Evolutionary conservation across 108 stramenopile genomes (phyloP), one percentile per base, ranked within the genome.

Genomic region (Nitzschia putrida): DNA sequence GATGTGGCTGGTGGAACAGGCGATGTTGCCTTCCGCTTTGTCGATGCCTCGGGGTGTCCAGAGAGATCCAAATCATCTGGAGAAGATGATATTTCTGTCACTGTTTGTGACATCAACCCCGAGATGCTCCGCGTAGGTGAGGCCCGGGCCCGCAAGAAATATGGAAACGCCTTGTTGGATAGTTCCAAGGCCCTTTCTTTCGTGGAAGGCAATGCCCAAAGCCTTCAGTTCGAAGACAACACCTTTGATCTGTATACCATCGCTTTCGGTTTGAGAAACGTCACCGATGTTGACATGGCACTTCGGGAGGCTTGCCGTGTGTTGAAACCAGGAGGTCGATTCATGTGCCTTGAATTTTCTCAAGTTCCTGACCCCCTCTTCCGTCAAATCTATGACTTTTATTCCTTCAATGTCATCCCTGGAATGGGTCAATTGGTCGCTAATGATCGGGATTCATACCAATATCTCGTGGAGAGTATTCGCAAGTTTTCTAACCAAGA

Each of bases 401-500:
- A 97, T 72, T 95, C 93, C 7, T 97, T 97, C 69, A 64, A 96
- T 64, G 94, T 97, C 12, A 98, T 99, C 52, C 98, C 98, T 2
- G 73, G 76, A 9, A 73, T 99, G 57, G 97, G 97, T 9, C 82
- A 98, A 73, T 55, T 85, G 40, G 85, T 99, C 0, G 96, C 97
- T n/a, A 86, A 92, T 57, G 97, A 99, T 80, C 78, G 90, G 8
- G 87, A 79, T 23, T 92, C 97, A 3, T 99, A 99, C 78, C 97
- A 98, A 71, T 99, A 99, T 74, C 78, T 99, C n/a, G 98, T 99
- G 49, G 98, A 99, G 70, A 95, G 94, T 68, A 99, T 99, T 61
- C 86, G 98, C 2, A 91, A 95, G 64, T 98, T 98, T 64, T 92
- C 96, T 10, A 84, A 88, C 12, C 97, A 98, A 69, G 89, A 94